Conservation (phyloP, 768 basidiomycete genomes). For the Piloderma croceum region DNA sequence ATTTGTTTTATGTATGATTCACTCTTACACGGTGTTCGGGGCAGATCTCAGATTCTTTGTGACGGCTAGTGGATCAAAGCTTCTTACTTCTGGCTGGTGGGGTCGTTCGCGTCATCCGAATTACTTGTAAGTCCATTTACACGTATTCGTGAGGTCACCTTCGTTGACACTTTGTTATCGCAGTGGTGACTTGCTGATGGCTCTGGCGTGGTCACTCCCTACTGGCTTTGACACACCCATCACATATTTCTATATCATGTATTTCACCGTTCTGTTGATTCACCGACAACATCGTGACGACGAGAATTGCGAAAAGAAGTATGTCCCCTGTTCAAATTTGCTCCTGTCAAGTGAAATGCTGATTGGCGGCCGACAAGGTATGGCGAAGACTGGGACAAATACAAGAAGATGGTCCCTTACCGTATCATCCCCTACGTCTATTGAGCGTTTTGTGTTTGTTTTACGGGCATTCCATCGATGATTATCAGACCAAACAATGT, state of each 20-base stretch:
- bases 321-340: slow-evolving; percentile 21
- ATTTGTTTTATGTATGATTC: background rate
- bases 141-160: background rate
- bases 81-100: slow-evolving; percentile 98
- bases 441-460: slow-evolving; percentile 24
- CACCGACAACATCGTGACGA: slow-evolving; percentile 92
- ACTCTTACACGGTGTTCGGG: background rate
- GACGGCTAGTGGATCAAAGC: slow-evolving; percentile 82
- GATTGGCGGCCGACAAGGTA: slow-evolving; percentile 48
- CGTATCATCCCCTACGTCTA: slow-evolving; percentile 84
- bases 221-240: slow-evolving; percentile 89
- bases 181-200: slow-evolving; percentile 86
- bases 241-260: slow-evolving; percentile 91
- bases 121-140: slow-evolving; percentile 45
- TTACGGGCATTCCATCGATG: background rate
- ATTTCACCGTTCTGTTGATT: slow-evolving; percentile 84
- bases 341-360: background rate
- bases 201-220: slow-evolving; percentile 87
- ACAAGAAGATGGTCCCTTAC: slow-evolving; percentile 80
- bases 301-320: slow-evolving; percentile 87
- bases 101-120: slow-evolving; percentile 90
- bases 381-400: slow-evolving; percentile 89
- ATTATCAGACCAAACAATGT: no score
- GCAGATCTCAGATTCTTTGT: slow-evolving; percentile 73
- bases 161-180: slow-evolving; percentile 1